Evolutionary conservation across 306 rosid species (phyloP).

Genomic region (Rubus parviflorus): DNA sequence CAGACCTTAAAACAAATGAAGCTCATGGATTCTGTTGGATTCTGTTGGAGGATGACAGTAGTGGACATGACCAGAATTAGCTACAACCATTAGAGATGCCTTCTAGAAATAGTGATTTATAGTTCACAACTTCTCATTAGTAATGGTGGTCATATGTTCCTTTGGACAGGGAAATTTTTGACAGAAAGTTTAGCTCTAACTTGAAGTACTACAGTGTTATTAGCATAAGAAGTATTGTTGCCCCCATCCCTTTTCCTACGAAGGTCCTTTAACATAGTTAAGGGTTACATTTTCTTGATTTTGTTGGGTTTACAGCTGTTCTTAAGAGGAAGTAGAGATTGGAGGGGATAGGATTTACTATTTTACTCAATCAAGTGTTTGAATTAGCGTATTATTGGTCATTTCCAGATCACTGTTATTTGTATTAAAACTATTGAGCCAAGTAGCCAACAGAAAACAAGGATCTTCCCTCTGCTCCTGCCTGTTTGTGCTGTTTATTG

Average conservation of each 20-base stretch:
- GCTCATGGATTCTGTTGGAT: not conserved
- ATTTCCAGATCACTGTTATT: not conserved
- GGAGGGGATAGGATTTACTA: not conserved
- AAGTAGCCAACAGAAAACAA: not conserved
- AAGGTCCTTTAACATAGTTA: not conserved
- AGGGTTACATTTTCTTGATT: not conserved
- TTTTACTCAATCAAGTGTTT: not conserved
- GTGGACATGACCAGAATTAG: conserved; percentile 3
- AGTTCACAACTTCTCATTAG: not conserved
- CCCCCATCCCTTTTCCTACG: not conserved
- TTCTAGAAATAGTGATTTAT: not conserved
- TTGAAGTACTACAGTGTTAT: not conserved
- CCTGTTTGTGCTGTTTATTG: not conserved
- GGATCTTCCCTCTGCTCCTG: not conserved
- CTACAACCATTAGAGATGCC: not conserved
- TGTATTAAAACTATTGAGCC: not conserved
- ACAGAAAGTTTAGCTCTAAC: not conserved
- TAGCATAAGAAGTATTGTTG: not conserved
- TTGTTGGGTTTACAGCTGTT: not conserved
- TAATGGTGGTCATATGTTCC: not conserved
- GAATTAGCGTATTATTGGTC: not conserved
- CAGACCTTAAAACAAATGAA: not conserved
- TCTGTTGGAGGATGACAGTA: not conserved
- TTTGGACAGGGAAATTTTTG: not conserved
- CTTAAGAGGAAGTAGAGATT: conserved; percentile 2